These are phyloP conservation scores for Spongiforma sp. DNA, from an alignment of 1,284 basidiomycete species.

Conservation along the genomic window DNA sequence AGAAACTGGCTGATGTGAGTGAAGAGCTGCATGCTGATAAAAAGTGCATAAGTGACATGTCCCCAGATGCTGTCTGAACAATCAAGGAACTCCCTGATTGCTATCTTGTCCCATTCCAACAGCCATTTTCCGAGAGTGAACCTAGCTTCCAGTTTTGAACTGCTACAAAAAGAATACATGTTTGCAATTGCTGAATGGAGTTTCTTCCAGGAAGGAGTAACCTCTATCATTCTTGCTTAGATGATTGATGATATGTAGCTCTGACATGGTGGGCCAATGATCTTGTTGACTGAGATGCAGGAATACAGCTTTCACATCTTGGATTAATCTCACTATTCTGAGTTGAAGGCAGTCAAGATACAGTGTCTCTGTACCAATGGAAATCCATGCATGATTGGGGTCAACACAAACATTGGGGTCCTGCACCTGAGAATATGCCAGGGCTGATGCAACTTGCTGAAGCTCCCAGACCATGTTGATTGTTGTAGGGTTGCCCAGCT, in stretches of 20 bases:
- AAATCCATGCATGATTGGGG: conserved; percentile 1
- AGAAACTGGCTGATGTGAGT: conserved; percentile 1
- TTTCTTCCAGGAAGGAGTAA: conserved; percentile 10
- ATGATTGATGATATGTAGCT: neutral
- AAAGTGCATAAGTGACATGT: neutral
- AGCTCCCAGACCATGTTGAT: conserved; percentile 18
- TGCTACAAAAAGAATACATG: neutral
- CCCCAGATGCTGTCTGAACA: conserved; percentile 8
- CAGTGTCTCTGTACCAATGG: conserved; percentile 3
- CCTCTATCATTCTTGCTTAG: neutral
- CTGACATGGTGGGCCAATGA: neutral
- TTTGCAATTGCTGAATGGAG: neutral
- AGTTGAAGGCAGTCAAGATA: conserved; percentile 2
- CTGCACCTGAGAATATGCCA: conserved; percentile 5
- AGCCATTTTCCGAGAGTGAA: neutral
- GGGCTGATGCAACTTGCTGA: conserved; percentile 5
- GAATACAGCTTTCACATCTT: neutral
- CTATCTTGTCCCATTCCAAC: too few species aligned
- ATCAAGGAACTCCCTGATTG: too few species aligned
- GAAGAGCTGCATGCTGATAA: neutral
- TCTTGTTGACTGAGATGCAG: neutral
- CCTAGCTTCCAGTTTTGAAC: conserved; percentile 2
- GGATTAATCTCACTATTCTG: conserved; percentile 1
- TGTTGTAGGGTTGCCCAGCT: neutral
- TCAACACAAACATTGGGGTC: conserved; percentile 10